These are phyloP conservation scores for Sungouiella blattae DNA, from an alignment of 805 yeast genomes.

Conservation along the genomic window DNA sequence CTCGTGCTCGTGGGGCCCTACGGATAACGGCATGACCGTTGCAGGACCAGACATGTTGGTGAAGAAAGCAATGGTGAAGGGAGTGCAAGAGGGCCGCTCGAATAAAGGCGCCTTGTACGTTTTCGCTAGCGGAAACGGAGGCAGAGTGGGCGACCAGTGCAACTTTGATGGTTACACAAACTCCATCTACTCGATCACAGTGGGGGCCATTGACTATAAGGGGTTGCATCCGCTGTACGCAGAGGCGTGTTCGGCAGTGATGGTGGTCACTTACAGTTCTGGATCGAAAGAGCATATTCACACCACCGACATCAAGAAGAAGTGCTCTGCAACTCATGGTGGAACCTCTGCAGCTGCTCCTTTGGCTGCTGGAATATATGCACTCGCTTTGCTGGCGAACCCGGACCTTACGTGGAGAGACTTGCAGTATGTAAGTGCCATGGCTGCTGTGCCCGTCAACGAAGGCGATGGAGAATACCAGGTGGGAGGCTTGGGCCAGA, in stretches of 20 bases:
- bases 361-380: slow-evolving; percentile 91
- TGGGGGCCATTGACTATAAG: slow-evolving; percentile 85
- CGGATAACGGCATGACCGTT: slow-evolving; percentile 85
- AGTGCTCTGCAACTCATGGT: slow-evolving; percentile 77
- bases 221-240: slow-evolving; percentile 88
- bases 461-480: slow-evolving; percentile 74
- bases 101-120: slow-evolving; percentile 86
- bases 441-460: slow-evolving; percentile 66
- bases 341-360: slow-evolving; percentile 99
- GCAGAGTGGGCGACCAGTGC: slow-evolving; percentile 77
- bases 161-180: slow-evolving; percentile 97
- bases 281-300: slow-evolving; percentile 88
- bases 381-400: slow-evolving; percentile 76
- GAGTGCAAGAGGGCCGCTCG: slow-evolving; percentile 75
- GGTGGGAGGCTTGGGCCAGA: slow-evolving; percentile 58
- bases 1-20: slow-evolving; percentile 98
- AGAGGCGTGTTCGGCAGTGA: slow-evolving; percentile 90
- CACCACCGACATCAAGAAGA: slow-evolving; percentile 72
- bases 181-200: slow-evolving; percentile 90
- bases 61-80: slow-evolving; percentile 77
- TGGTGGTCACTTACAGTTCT: slow-evolving; percentile 90
- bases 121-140: slow-evolving; percentile 97
- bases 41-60: slow-evolving; percentile 81
- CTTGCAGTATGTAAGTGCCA: slow-evolving; percentile 76
- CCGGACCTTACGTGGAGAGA: slow-evolving; percentile 95